Base-by-base conservation (phyloP, 192 early-diverging fungal genomes). In the Rhizophagus clarus region DNA sequence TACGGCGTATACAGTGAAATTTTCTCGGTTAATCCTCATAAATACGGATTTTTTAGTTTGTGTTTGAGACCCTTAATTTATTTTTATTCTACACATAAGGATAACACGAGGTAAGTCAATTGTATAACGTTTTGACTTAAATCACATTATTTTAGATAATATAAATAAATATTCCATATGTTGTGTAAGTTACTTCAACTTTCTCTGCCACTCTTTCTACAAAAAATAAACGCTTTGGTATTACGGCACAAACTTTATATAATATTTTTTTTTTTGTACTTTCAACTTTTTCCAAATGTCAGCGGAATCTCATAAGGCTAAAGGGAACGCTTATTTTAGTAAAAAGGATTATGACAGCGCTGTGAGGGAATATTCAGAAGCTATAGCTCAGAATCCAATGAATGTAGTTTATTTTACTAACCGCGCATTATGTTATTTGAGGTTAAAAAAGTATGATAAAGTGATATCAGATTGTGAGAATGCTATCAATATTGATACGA, bases 401-500 rank as follows among this genome's bases (percentile, higher is more conserved):
- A 87, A 91, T 61, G 82, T 91, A 22, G 82, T 89, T 4, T 96
- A 94, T 81, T 96, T 91, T 82, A 94, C 93, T n/a, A 96, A 96
- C 77, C 84, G 95, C 14, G 95, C 95, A 15, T 87, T 95, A 14
- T 93, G 91, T 74, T 91, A 90, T 70, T 87, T 94, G 31, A 90
- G 89, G 86, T 81, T 94, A 24, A 87, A 88, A 22, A 82, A 90
- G 49, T 91, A 82, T 72, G 76, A 87, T 31, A 82, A 88, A 24
- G 90, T 88, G 17, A 84, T 92, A 9, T 67, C 66, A n/a, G 95
- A 96, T 74, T 93, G 91, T 75, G 80, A 87, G 61, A 80, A 74
- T 11, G 93, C 93, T 4, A 85, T 94, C 14, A 91, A 93, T 51
- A 77, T 95, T 74, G 94, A 95, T 69, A 61, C 80, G 24, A 82